Evolutionary conservation across 305 asterid species (phyloP), one percentile per base, ranked within the genome.

Genomic region (Fraxinus floribunda): DNA sequence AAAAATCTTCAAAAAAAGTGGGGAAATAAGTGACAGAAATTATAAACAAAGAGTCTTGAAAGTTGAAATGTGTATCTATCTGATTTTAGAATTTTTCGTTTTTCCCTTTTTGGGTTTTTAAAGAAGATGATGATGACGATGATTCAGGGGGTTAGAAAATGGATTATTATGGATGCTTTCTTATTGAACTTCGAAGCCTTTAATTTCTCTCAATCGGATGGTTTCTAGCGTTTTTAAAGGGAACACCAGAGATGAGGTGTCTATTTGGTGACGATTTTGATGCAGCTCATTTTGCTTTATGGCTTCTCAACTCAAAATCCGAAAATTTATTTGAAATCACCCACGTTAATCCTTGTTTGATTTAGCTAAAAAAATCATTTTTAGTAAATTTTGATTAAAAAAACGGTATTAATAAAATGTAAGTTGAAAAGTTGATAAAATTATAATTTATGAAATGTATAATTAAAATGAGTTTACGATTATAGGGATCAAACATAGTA

Each of bases 21-120:
- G 4, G 16, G 0, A 26, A 10, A 29, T 29, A 11, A 13, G 80
- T 79, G 87, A 83, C 84, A 64, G 26, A 62, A 24, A 24, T 4
- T 82, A 85, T 49, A 18, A 83, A 81, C 38, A 38, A 79, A 82
- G 64, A 83, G 55, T 76, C 84, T 34, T 68, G 83, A 82, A 81
- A 76, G 83, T 34, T 68, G 83, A 82, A 81, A 76, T 55, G 89
- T 82, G 80, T 84, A 55, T 80, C 79, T 81, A 85, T 86, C 88
- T 22, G 90, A 87, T 85, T 86, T 29, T 35, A 41, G 77, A 79
- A 57, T 20, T 84, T 80, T 35, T 52, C 52, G 11, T 7, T 22
- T 8, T 68, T 5, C 75, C 38, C 81, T 30, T 78, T 76, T 75
- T 34, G 36, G 81, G 70, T 20, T 60, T 20, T 60, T 11, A 0